Percentiles rank a stretch among this genome's conserved stretches.
phyloP scores from a whole-genome alignment of 345 rosid species.

The Kandelia obovata region DNA sequence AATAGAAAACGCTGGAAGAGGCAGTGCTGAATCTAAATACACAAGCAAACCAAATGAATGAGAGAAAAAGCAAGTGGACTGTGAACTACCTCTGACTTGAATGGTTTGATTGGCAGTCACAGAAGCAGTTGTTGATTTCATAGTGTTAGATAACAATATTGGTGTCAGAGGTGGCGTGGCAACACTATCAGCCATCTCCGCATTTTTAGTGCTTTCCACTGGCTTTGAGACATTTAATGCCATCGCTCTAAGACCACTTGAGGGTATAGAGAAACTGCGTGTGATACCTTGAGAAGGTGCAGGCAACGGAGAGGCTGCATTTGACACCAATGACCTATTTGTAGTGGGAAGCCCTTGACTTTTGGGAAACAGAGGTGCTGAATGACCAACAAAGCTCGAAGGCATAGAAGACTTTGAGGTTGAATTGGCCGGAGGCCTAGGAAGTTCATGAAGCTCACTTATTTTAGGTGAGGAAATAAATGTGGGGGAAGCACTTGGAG shows the following conservation, averaged over 20 bases:
- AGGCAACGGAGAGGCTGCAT: slow-evolving; percentile 23
- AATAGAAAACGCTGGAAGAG: neutral
- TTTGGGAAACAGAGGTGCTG: slow-evolving; percentile 23
- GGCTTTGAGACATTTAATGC: slow-evolving; percentile 38
- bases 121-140: slow-evolving; percentile 14
- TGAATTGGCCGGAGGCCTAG: slow-evolving; percentile 27
- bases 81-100: slow-evolving; percentile 42
- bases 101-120: slow-evolving; percentile 21
- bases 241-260: slow-evolving; percentile 20
- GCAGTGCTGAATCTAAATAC: neutral
- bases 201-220: slow-evolving; percentile 29
- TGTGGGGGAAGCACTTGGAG: slow-evolving; percentile 29
- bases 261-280: slow-evolving; percentile 34
- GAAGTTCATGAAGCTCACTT: slow-evolving; percentile 37
- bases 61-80: neutral
- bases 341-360: slow-evolving; percentile 14
- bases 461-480: slow-evolving; percentile 25
- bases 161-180: slow-evolving; percentile 74
- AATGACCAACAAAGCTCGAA: slow-evolving; percentile 23
- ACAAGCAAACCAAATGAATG: too few species aligned
- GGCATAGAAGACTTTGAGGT: slow-evolving; percentile 18
- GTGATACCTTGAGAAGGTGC: slow-evolving; percentile 27
- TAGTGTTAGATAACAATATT: slow-evolving; percentile 39
- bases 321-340: slow-evolving; percentile 3
- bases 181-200: slow-evolving; percentile 38